Evolutionary conservation across 2,329 filamentous ascomycete genomes (phyloP).

Genomic region (Aspergillus pseudoviridinutans): DNA sequence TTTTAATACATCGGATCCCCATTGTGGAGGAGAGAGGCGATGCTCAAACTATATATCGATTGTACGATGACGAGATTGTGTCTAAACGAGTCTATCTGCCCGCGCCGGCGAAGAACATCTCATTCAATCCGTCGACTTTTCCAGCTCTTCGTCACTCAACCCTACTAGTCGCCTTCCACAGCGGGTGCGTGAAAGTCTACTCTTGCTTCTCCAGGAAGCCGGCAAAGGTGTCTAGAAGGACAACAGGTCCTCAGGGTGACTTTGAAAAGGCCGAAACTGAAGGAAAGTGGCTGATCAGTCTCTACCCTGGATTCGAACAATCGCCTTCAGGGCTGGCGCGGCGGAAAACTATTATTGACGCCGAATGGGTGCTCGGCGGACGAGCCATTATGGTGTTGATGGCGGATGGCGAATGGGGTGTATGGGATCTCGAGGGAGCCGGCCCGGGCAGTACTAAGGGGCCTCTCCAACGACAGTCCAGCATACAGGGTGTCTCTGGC

Average conservation of each 20-base stretch:
- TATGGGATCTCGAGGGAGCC: constrained; percentile 47
- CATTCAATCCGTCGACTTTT: constrained; percentile 52
- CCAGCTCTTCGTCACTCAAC: constrained; percentile 52
- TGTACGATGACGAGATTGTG: constrained; percentile 35
- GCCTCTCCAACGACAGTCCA: constrained; percentile 36
- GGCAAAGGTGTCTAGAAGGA: constrained; percentile 23
- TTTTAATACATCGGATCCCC: constrained; percentile 44
- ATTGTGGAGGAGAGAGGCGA: constrained; percentile 24
- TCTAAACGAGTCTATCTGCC: constrained; percentile 48
- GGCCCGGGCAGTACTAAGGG: constrained; percentile 39
- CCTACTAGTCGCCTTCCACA: constrained; percentile 52
- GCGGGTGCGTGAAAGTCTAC: constrained; percentile 56
- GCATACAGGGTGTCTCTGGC: constrained; percentile 36
- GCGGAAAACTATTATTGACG: constrained; percentile 43
- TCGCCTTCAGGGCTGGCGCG: constrained; percentile 24
- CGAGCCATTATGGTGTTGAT: constrained; percentile 44
- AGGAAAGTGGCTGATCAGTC: constrained; percentile 43
- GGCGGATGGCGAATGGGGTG: constrained; percentile 46
- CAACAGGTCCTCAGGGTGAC: constrained; percentile 28
- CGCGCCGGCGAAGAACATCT: constrained; percentile 47
- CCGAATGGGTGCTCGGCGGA: constrained; percentile 44
- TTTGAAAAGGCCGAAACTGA: constrained; percentile 30
- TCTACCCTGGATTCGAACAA: constrained; percentile 41
- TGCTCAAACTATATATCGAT: constrained; percentile 16
- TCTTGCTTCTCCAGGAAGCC: constrained; percentile 46